Evolutionary conservation across 495 filamentous ascomycete genomes (phyloP).

Genomic region (Neurospora africana): DNA sequence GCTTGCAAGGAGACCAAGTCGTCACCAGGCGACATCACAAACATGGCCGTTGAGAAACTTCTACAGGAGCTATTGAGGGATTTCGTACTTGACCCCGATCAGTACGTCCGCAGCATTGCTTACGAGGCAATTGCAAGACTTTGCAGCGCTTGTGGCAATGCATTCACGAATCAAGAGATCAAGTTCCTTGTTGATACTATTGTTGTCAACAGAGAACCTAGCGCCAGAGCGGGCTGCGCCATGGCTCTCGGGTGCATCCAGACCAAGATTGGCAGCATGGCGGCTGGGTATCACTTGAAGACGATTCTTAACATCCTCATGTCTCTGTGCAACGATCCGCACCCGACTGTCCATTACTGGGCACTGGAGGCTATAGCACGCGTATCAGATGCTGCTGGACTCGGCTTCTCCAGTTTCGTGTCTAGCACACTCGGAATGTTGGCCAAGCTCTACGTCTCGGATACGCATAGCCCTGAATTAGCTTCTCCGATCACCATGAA

Average conservation of each 20-base stretch:
- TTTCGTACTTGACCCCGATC: slow-evolving; percentile 72
- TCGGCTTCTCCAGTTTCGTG: slow-evolving; percentile 84
- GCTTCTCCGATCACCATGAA: slow-evolving; percentile 72
- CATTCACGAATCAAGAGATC: slow-evolving; percentile 79
- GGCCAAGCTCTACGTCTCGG: slow-evolving; percentile 79
- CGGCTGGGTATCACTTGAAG: slow-evolving; percentile 92
- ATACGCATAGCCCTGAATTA: slow-evolving; percentile 84
- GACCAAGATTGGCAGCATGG: slow-evolving; percentile 93
- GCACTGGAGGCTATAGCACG: slow-evolving; percentile 79
- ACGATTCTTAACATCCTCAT: slow-evolving; percentile 90
- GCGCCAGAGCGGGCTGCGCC: slow-evolving; percentile 85
- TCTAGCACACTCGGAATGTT: slow-evolving; percentile 86
- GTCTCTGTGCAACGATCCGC: slow-evolving; percentile 93
- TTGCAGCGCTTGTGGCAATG: slow-evolving; percentile 78
- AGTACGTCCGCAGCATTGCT: slow-evolving; percentile 73
- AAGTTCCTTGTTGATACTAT: slow-evolving; percentile 91
- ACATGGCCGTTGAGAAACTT: slow-evolving; percentile 69
- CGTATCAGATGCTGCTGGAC: slow-evolving; percentile 84
- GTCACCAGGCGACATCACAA: slow-evolving; percentile 61
- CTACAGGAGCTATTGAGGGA: slow-evolving; percentile 75
- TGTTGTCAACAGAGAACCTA: slow-evolving; percentile 84
- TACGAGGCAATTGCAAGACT: slow-evolving; percentile 83
- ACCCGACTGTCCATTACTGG: slow-evolving; percentile 93
- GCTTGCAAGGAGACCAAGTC: slow-evolving; percentile 68
- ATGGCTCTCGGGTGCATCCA: slow-evolving; percentile 90